Evolutionary conservation across 805 yeast genomes (phyloP).

Genomic region (Candida hispaniensis): DNA sequence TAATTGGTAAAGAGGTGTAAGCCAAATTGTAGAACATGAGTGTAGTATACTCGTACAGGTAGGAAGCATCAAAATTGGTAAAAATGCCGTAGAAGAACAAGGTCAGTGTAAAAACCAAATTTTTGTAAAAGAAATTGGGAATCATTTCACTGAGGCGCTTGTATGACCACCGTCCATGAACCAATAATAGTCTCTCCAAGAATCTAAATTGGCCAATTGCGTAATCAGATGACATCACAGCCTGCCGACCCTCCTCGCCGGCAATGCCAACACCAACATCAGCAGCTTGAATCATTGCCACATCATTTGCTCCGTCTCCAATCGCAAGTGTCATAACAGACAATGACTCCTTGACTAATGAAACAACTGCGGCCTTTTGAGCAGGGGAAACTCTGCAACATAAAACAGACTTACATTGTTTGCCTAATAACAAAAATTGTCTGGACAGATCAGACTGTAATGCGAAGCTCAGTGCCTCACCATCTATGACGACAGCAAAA

Average conservation of each 20-base stretch:
- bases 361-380: conserved; percentile 69
- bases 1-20: conserved; percentile 71
- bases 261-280: conserved; percentile 80
- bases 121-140: conserved; percentile 72
- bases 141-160: conserved; percentile 67
- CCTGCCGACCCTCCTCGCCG: conserved; percentile 81
- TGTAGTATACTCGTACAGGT: conserved; percentile 66
- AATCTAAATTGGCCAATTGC: conserved; percentile 73
- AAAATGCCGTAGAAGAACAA: conserved; percentile 71
- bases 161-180: conserved; percentile 79
- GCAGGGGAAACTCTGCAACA: conserved; percentile 84
- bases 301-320: conserved; percentile 85
- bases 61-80: conserved; percentile 62
- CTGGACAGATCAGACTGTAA: conserved; percentile 36
- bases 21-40: conserved; percentile 75
- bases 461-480: conserved; percentile 50
- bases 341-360: conserved; percentile 52
- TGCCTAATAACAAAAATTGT: conserved; percentile 61
- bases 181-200: conserved; percentile 52
- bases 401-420: conserved; percentile 64
- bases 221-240: conserved; percentile 78
- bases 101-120: conserved; percentile 61
- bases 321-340: conserved; percentile 71
- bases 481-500: conserved; percentile 62
- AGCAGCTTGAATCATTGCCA: conserved; percentile 81